Base-by-base conservation (phyloP, 768 basidiomycete species). In the Suillus weaverae region DNA sequence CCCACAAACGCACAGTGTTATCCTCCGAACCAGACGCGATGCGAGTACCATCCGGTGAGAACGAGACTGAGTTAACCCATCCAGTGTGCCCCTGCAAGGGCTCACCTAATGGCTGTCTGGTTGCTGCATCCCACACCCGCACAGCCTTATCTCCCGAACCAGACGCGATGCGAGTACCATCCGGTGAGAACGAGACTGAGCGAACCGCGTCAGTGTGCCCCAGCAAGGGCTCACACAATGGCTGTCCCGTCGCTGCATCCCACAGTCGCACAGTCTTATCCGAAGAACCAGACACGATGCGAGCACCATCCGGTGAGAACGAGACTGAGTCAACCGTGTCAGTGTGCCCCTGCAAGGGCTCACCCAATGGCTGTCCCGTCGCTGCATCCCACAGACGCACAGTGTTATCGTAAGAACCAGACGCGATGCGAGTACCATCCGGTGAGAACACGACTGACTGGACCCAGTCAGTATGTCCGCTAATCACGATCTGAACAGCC, bases 81-180 rank as follows among this genome's bases (percentile, higher is more conserved):
- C 3, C 10, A 9, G 13, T 43, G 41, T 43, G 18, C 41, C 41
- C 41, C 7, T 9, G 18, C 41, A 43, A 18, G 18, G 41, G 18
- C 41, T 43, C 18, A 4, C 41, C 56, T 63, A 75, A 51, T 8
- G 67, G 64, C 26, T 66, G 69, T 2, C 60, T 26, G 38, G 70
- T 74, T 10, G 48, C 64, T 60, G 61, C 39, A 38, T 74, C 39
- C 65, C 65, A 66, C 1, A 66, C 14, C n/a, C 63, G 65, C 16
- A 66, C 10, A 30, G 60, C 51, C 5, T 10, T 8, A 35, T 65
- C 64, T 9, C 7, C 4, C 0, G 60, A 26, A 26, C 46, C 60
- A 18, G 48, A 56, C 41, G 48, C 16, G 20, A 64, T 50, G 14
- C 62, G 35, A 20, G 39, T 64, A 10, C 63, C 63, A 46, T 64